Evolutionary conservation across 148 eudicot genomes (phyloP), one percentile per base, ranked within the genome.

Genomic region (Suaeda aralocaspica): DNA sequence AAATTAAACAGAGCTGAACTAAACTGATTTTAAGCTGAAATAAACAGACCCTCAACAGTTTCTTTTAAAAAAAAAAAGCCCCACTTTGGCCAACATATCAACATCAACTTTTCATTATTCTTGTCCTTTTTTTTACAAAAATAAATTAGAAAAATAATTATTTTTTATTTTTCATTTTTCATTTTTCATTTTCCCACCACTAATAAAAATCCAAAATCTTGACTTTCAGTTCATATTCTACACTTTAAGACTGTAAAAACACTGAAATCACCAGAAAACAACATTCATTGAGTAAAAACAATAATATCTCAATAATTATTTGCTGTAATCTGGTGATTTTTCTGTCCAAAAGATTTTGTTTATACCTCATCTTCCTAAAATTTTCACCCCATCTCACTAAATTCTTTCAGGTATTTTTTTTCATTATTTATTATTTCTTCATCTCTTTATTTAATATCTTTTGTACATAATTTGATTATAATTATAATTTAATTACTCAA

Each of bases 271-370:
- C 55, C 69, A 69, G 31, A 63, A 44, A 62, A 25, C 29, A 57
- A 70, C 64, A 76, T 70, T 24, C n/a, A 64, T 69, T 76, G 51
- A 13, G 41, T 36, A 4, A 36, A 3, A 3, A 36, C 41, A 3
- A 8, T n/a, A 63, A 44, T n/a, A 41, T 50, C 64, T 57, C 67
- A 76, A 70, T 71, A 76, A 70, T 71, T 64, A 58, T 76, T 65
- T 56, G 53, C 18, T 57, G 66, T 65, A 71, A 76, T 76, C 60
- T 71, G 61, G 59, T 76, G 67, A 64, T 76, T 64, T 71, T 36
- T 36, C n/a, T n/a, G n/a, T n/a, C n/a, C n/a, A n/a, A n/a, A n/a
- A n/a, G n/a, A n/a, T 76, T 59, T 71, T 51, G 66, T 76, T 66
- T 64, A 42, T 21, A 46, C 60, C 74, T 52, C 74, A 56, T 56